phyloP scores from a whole-genome alignment of 108 stramenopile genomes.

The Cyclotella choctawhatcheeana region DNA sequence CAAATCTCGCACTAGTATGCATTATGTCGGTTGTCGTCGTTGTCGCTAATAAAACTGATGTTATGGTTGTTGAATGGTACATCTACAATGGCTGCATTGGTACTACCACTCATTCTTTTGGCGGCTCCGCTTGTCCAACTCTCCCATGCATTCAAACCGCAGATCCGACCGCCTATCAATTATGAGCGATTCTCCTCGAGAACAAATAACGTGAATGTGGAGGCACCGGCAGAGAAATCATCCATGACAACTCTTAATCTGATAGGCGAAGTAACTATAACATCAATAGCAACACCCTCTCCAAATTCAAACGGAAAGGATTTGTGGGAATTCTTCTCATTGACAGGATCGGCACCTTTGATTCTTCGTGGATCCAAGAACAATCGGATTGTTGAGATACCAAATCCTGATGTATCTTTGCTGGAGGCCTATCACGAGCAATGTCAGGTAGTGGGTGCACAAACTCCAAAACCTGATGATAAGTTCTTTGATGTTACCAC shows the following conservation, averaged over 20 bases:
- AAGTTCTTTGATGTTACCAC: slow-evolving; percentile 43
- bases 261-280: slow-evolving; percentile 12
- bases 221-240: slow-evolving; percentile 1
- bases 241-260: slow-evolving; percentile 23
- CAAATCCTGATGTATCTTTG: slow-evolving; percentile 26
- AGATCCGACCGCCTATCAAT: not conserved
- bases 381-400: slow-evolving; percentile 33
- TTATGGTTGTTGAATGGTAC: no score
- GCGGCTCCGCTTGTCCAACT: no score
- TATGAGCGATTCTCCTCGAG: not conserved
- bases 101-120: no score
- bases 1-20: no score
- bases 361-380: slow-evolving; percentile 44
- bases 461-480: slow-evolving; percentile 21
- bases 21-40: no score
- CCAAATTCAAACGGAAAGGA: not conserved
- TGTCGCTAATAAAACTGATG: no score
- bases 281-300: slow-evolving; percentile 14
- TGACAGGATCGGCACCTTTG: slow-evolving; percentile 29
- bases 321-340: slow-evolving; percentile 42
- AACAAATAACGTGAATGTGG: not conserved
- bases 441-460: slow-evolving; percentile 26
- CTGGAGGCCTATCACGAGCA: slow-evolving; percentile 24
- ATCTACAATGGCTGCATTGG: no score
- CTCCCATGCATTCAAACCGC: not conserved